A percentile compares a stretch with the other conserved stretches of the same genome.
These are phyloP conservation scores for Achaetomiella virescens DNA, from an alignment of 495 filamentous ascomycete genomes.

Conservation along the genomic window DNA sequence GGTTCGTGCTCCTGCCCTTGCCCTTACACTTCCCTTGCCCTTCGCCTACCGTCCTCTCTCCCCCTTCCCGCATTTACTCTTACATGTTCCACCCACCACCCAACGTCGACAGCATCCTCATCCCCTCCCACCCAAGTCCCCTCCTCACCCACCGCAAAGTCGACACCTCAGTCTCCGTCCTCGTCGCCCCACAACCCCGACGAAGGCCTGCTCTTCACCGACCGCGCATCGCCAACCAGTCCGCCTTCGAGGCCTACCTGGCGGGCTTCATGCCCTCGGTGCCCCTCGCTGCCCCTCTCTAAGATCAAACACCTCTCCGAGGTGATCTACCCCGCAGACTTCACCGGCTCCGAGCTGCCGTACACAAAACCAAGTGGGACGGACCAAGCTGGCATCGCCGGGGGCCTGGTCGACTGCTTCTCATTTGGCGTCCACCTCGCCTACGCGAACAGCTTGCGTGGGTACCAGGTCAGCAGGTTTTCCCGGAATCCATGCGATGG, in stretches of 20 bases:
- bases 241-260: slow-evolving; percentile 13
- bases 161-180: slow-evolving; percentile 6
- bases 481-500: slow-evolving; percentile 7
- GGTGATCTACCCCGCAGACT: slow-evolving; percentile 11
- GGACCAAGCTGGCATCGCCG: slow-evolving; percentile 7
- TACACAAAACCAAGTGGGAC: slow-evolving; percentile 7
- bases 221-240: slow-evolving; percentile 8
- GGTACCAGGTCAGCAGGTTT: slow-evolving; percentile 4
- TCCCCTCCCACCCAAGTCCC: slow-evolving; percentile 2
- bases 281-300: neutral
- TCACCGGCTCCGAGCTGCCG: slow-evolving; percentile 9
- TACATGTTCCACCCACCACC: no score
- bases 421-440: slow-evolving; percentile 4
- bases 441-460: slow-evolving; percentile 5
- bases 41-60: neutral
- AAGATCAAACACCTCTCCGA: slow-evolving; percentile 9
- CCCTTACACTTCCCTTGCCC: neutral
- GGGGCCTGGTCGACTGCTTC: slow-evolving; percentile 3
- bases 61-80: neutral
- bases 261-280: slow-evolving; percentile 7
- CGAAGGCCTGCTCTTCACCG: slow-evolving; percentile 17
- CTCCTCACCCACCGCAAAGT: slow-evolving; percentile 4
- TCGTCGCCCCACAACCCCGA: slow-evolving; percentile 3
- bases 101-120: slow-evolving; percentile 13
- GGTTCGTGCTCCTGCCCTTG: no score